phyloP scores from a whole-genome alignment of 306 rosid species.

The Cicer arietinum region DNA sequence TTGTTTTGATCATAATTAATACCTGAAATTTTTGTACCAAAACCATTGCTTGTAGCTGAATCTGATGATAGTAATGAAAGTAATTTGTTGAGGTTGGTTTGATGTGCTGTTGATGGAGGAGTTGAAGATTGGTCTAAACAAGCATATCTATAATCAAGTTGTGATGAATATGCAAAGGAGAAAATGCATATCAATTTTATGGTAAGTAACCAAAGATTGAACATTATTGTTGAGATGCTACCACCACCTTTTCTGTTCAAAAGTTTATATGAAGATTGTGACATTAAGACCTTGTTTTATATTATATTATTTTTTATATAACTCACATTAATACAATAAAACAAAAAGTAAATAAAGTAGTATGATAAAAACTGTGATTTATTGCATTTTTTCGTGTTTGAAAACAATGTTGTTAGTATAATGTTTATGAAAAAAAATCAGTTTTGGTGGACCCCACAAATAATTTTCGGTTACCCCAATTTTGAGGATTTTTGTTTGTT shows the following conservation, averaged over 20 bases:
- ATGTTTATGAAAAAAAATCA: not conserved
- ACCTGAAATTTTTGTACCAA: conserved; percentile 42
- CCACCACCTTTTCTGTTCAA: not conserved
- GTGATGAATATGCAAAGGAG: not conserved
- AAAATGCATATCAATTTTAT: conserved; percentile 29
- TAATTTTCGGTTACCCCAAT: not conserved
- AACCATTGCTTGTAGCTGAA: conserved; percentile 50
- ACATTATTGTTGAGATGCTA: conserved; percentile 30
- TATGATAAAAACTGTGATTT: not conserved
- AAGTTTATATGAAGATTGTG: not conserved
- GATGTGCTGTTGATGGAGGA: conserved; percentile 41
- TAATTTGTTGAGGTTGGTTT: conserved; percentile 47
- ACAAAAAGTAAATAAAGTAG: not conserved
- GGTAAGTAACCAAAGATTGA: conserved; percentile 31
- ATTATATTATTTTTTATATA: too few species aligned
- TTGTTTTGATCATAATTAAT: not conserved
- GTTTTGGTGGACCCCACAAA: not conserved
- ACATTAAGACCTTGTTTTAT: not conserved
- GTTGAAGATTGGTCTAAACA: conserved; percentile 49
- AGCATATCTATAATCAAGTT: conserved; percentile 49
- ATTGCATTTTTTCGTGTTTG: not conserved
- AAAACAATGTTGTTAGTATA: not conserved
- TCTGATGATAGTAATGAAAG: conserved; percentile 39
- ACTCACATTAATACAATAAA: too few species aligned
- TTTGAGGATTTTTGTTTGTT: not conserved